These are phyloP conservation scores for Fusarium ambrosium DNA, from an alignment of 2,329 filamentous ascomycete species.

Conservation along the genomic window DNA sequence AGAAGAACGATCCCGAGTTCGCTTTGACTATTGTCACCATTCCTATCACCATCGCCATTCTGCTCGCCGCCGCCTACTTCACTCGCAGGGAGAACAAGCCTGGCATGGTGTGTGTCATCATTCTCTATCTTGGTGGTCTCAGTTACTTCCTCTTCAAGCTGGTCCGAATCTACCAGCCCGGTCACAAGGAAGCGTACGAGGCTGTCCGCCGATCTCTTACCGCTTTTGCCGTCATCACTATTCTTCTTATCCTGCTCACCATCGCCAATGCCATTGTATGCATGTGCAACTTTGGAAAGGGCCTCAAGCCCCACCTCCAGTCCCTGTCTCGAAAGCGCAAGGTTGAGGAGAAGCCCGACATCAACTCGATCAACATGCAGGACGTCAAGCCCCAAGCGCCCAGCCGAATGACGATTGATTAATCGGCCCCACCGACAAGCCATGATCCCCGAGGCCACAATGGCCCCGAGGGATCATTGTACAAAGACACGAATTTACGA, in stretches of 20 bases:
- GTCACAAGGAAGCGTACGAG: constrained; percentile 72
- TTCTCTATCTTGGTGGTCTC: constrained; percentile 89
- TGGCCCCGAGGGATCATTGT: constrained; percentile 37
- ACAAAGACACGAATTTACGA: constrained; percentile 56
- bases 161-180: constrained; percentile 88
- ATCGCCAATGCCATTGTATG: constrained; percentile 90
- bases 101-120: constrained; percentile 83
- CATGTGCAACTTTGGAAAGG: constrained; percentile 90
- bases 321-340: constrained; percentile 57
- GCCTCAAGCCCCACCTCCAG: constrained; percentile 88
- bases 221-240: constrained; percentile 93
- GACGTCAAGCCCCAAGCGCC: constrained; percentile 69
- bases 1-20: constrained; percentile 79
- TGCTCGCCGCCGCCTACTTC: constrained; percentile 87
- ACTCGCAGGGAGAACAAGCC: constrained; percentile 84
- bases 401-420: constrained; percentile 74
- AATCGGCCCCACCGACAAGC: constrained; percentile 42
- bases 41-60: constrained; percentile 89
- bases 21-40: constrained; percentile 90
- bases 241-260: constrained; percentile 88
- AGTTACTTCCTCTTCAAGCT: constrained; percentile 99
- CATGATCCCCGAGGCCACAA: constrained; percentile 15
- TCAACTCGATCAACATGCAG: constrained; percentile 67
- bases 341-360: constrained; percentile 68
- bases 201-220: constrained; percentile 89